These are phyloP conservation scores for Litchi chinensis DNA, from an alignment of 345 rosid genomes.

Conservation along the genomic window DNA sequence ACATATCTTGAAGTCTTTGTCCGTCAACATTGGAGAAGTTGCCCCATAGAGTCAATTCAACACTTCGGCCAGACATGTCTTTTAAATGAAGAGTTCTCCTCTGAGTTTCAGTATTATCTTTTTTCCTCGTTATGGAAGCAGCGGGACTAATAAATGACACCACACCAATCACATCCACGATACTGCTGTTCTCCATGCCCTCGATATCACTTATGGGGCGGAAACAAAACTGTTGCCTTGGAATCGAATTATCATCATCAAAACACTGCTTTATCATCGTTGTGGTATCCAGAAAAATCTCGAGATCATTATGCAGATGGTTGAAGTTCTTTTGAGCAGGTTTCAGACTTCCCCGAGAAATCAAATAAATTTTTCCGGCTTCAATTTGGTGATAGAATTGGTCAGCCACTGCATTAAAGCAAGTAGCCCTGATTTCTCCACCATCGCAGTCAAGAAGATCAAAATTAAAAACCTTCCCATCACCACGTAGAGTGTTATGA, in stretches of 20 bases:
- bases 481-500: conserved; percentile 68
- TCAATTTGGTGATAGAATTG: conserved; percentile 77
- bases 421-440: conserved; percentile 93
- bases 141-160: conserved; percentile 62
- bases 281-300: conserved; percentile 60
- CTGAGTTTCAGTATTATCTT: conserved; percentile 71
- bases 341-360: conserved; percentile 73
- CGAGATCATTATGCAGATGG: conserved; percentile 83
- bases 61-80: conserved; percentile 83
- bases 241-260: conserved; percentile 76
- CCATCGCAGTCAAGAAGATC: conserved; percentile 90
- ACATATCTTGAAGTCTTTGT: conserved; percentile 63
- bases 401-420: conserved; percentile 87
- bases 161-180: conserved; percentile 75
- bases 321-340: conserved; percentile 88
- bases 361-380: conserved; percentile 71
- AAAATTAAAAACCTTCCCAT: conserved; percentile 86
- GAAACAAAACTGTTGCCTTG: conserved; percentile 75
- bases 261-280: conserved; percentile 67
- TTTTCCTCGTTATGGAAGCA: conserved; percentile 67
- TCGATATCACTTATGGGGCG: conserved; percentile 67
- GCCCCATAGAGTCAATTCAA: conserved; percentile 94
- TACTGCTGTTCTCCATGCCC: conserved; percentile 61
- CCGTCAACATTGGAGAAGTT: conserved; percentile 74
- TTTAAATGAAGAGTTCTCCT: conserved; percentile 78